Evolutionary conservation across 805 yeast genomes (phyloP).

Genomic region (Candida vaughaniae): DNA sequence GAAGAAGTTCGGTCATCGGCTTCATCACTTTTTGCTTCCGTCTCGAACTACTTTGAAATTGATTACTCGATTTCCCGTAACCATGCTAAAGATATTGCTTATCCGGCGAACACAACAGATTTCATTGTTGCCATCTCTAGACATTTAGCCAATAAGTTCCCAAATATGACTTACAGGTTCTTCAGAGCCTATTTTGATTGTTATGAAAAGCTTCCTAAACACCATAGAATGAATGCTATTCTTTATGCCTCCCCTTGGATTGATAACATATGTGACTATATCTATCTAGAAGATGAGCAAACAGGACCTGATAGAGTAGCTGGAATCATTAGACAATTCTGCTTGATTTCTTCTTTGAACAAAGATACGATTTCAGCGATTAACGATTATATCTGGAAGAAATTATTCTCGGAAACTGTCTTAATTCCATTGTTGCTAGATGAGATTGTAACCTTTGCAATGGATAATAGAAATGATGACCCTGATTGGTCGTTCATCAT

Average conservation of each 20-base stretch:
- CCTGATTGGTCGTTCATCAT: constrained; percentile 64
- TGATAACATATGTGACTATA: constrained; percentile 57
- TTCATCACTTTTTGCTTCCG: constrained; percentile 58
- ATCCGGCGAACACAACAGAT: constrained; percentile 65
- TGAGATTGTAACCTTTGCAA: constrained; percentile 70
- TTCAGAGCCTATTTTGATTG: constrained; percentile 48
- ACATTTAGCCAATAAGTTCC: constrained; percentile 54
- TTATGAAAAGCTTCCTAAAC: constrained; percentile 38
- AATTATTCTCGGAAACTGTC: constrained; percentile 59
- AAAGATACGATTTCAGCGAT: constrained; percentile 51
- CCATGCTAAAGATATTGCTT: constrained; percentile 57
- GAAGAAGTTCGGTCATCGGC: constrained; percentile 63
- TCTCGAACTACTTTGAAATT: constrained; percentile 58
- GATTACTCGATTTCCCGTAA: constrained; percentile 57
- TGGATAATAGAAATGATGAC: constrained; percentile 76
- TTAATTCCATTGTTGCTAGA: constrained; percentile 60
- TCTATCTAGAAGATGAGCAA: constrained; percentile 53
- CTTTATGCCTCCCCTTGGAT: constrained; percentile 73
- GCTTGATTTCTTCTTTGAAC: constrained; percentile 54
- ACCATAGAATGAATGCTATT: constrained; percentile 41
- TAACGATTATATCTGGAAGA: constrained; percentile 65
- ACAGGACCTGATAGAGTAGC: constrained; percentile 62
- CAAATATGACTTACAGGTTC: constrained; percentile 61
- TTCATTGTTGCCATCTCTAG: constrained; percentile 58
- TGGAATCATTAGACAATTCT: constrained; percentile 59